phyloP scores from a whole-genome alignment of 345 rosid genomes.

The Aegle marmelos region DNA sequence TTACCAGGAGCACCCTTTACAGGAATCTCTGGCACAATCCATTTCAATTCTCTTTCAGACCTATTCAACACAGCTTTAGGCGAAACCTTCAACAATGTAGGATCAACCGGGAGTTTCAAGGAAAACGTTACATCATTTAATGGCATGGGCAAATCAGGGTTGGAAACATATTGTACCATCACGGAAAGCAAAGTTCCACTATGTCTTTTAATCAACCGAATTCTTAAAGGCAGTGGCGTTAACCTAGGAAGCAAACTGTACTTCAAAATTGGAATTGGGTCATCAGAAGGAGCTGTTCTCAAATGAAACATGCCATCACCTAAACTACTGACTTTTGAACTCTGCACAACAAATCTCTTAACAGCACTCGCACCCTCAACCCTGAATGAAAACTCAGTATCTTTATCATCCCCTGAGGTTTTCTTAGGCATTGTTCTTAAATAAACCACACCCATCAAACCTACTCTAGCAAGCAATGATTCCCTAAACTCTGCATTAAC shows the following conservation, averaged over 20 bases:
- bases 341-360: conserved; percentile 79
- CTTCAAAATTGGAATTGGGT: conserved; percentile 83
- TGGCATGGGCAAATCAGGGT: conserved; percentile 71
- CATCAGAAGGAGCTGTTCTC: conserved; percentile 85
- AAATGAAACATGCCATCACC: conserved; percentile 90
- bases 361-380: conserved; percentile 68
- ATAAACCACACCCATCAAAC: conserved; percentile 87
- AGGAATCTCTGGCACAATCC: conserved; percentile 88
- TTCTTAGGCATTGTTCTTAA: conserved; percentile 78
- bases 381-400: conserved; percentile 88
- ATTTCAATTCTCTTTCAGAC: conserved; percentile 81
- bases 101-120: conserved; percentile 91
- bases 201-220: conserved; percentile 70
- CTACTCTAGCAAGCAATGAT: conserved; percentile 88
- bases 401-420: conserved; percentile 60
- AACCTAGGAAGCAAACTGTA: conserved; percentile 83
- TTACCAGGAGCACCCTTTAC: conserved; percentile 64
- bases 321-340: conserved; percentile 72
- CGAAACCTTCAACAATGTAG: conserved; percentile 85
- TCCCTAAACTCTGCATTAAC: conserved; percentile 94
- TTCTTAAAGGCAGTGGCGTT: conserved; percentile 88
- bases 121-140: conserved; percentile 69
- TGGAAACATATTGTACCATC: conserved; percentile 94
- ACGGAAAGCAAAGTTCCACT: conserved; percentile 94
- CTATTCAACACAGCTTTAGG: conserved; percentile 91